Evolutionary conservation across 768 basidiomycete genomes (phyloP), one percentile per base, ranked within the genome.

Genomic region (Phanerodontia chrysosporium): DNA sequence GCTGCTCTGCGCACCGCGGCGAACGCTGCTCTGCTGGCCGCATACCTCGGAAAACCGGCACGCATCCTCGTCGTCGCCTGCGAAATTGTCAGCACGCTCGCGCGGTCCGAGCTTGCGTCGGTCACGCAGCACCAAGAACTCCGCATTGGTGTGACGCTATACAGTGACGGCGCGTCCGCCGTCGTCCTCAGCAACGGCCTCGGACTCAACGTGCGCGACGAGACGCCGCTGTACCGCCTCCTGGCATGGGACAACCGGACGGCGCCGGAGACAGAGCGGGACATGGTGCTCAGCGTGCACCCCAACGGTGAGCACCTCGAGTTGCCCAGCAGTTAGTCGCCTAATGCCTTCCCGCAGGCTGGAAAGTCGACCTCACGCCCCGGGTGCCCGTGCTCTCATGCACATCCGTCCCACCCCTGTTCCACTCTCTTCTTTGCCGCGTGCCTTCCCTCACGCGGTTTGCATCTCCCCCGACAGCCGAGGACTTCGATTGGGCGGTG

Each of bases 161-260:
- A 55, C 59, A 55, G 52, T 28, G 59, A 60, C 39, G 59, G 52
- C 46, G 59, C 53, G 9, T 48, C 59, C n/a, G 59, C 59, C 45
- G 30, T 60, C 29, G 53, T 60, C 3, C 45, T 60, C 5, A 55
- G 53, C 55, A 60, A 60, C 54, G 32, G 53, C 48, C 21, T 60
- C 45, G 59, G 59, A n/a, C n/a, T n/a, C n/a, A n/a, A n/a, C 30
- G 36, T 54, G 22, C 44, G 46, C 44, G 39, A 27, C 44, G 51
- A 53, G 28, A 10, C 13, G 45, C 59, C 59, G 12, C 29, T 60
- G n/a, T 60, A 60, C 39, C 54, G 51, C 21, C 59, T 60, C 5
- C 27, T 60, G 3, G 59, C 53, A 35, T 60, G 59, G 59, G 59
- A 60, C 45, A 21, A 39, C 27, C 52, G 30, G 24, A 60, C 59